phyloP scores from a whole-genome alignment of 192 early-diverging fungal genomes.

The Allomyces javanicus region DNA sequence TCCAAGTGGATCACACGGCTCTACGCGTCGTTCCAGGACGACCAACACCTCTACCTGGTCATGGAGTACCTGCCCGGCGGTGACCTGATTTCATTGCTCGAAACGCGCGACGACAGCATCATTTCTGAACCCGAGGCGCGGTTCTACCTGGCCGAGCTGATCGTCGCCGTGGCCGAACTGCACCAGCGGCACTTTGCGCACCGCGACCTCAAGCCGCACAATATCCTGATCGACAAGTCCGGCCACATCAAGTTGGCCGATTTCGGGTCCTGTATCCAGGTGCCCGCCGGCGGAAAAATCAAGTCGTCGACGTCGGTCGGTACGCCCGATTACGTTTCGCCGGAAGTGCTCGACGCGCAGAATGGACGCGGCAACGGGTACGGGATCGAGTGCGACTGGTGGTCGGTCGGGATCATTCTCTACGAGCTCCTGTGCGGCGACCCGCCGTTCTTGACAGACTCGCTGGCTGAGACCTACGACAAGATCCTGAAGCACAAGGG shows the following conservation, averaged over 20 bases:
- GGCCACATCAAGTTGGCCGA: slow-evolving; percentile 99
- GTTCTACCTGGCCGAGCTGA: slow-evolving; percentile 96
- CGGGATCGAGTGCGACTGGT: slow-evolving; percentile 97
- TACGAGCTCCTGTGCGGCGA: slow-evolving; percentile 97
- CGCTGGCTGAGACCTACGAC: slow-evolving; percentile 85
- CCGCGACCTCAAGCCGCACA: slow-evolving; percentile 70
- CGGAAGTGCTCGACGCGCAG: slow-evolving; percentile 83
- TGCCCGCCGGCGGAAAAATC: slow-evolving; percentile 10
- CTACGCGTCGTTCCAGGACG: slow-evolving; percentile 96
- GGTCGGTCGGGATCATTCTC: slow-evolving; percentile 98
- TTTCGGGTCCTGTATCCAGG: slow-evolving; percentile 93
- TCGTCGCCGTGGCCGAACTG: slow-evolving; percentile 77
- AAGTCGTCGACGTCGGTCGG: slow-evolving; percentile 94
- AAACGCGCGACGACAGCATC: slow-evolving; percentile 75
- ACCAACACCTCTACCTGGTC: slow-evolving; percentile 81
- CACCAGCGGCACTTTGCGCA: slow-evolving; percentile 92
- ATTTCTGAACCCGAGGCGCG: slow-evolving; percentile 94
- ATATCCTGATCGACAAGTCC: slow-evolving; percentile 84
- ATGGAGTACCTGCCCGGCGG: slow-evolving; percentile 99
- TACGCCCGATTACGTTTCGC: slow-evolving; percentile 95
- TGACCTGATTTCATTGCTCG: slow-evolving; percentile 98
- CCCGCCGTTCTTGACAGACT: slow-evolving; percentile 92
- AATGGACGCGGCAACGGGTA: slow-evolving; percentile 37
- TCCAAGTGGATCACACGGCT: slow-evolving; percentile 96
- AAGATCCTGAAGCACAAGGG: slow-evolving; percentile 98